Evolutionary conservation across 2,329 filamentous ascomycete genomes (phyloP).

Genomic region (Verticillium albo-atrum): DNA sequence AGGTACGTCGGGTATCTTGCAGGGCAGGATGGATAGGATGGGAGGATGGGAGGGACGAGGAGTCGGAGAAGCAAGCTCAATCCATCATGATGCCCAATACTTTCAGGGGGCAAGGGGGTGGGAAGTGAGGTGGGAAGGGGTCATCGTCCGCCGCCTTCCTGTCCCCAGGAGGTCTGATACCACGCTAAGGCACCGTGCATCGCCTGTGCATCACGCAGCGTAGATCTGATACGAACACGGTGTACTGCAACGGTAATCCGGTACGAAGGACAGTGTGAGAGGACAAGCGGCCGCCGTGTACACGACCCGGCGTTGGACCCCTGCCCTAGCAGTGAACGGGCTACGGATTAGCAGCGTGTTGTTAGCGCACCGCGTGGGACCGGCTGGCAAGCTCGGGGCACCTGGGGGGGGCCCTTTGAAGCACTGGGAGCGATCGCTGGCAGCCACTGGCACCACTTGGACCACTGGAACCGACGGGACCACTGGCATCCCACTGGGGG

Average conservation of each 20-base stretch:
- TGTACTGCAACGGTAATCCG: background rate
- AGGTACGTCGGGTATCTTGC: background rate
- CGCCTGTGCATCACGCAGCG: background rate
- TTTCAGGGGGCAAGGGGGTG: background rate
- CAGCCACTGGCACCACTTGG: background rate
- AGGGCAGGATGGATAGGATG: background rate
- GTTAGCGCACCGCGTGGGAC: background rate
- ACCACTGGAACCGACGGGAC: background rate
- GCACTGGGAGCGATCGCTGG: background rate
- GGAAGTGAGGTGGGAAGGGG: background rate
- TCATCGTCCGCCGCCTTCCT: background rate
- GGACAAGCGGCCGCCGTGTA: background rate
- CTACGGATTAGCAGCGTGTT: background rate
- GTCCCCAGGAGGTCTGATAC: constrained; percentile 1
- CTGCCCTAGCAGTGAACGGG: background rate
- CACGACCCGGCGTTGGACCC: background rate
- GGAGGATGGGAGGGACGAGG: background rate
- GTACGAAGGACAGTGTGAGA: background rate
- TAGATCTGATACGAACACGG: background rate
- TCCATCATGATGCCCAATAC: background rate
- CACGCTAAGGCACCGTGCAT: constrained; percentile 1
- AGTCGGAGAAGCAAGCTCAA: background rate
- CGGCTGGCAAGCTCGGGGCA: background rate
- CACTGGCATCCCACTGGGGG: too few relatives aligned
- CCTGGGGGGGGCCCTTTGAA: background rate